Evolutionary conservation across 768 basidiomycete genomes (phyloP), one percentile per base, ranked within the genome.

Genomic region (Trametes punicea): DNA sequence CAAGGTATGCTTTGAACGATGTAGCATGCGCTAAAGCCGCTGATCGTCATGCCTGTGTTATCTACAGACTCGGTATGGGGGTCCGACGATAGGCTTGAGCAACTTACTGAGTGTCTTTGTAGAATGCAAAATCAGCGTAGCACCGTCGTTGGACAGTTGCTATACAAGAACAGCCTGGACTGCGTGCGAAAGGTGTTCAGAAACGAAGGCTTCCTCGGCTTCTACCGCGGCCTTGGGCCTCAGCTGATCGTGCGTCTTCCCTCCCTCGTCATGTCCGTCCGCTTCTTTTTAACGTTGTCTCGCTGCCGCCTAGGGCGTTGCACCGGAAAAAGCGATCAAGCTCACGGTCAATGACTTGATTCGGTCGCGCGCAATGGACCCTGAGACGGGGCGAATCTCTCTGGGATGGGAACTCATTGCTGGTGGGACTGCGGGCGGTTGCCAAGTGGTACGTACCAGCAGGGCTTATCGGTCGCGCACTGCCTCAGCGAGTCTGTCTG

Each of bases 41-140:
- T 34, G 33, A 54, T 36, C 25, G 40, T 18, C 11, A 23, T n/a
- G 27, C 9, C 30, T 8, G 21, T 36, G 25, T 44, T 26, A 29
- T 33, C 20, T 27, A 29, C 71, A 85, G 83, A 88, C 85, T 46
- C 78, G 86, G 86, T 87, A 51, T 16, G 61, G 47, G 26, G 27
- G 13, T 7, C 21, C 8, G 7, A 16, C 31, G 27, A 30, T 6
- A 18, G 21, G 7, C 3, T 18, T 23, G 34, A n/a, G 25, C 5
- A 4, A 9, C 44, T 16, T 20, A 41, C 34, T 10, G 4, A 39
- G 21, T 23, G 20, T 50, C 23, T 29, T 52, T 29, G 54, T 29
- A 92, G 93, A 34, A 93, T 99, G 81, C 97, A 99, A 76, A 99
- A 99, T 69, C 97, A 99, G 70, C 85, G 97, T 13, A 93, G 87